Percentiles rank a stretch among this genome's conserved stretches.
phyloP scores from a whole-genome alignment of 306 rosid genomes.

The Lathyrus oleraceus region DNA sequence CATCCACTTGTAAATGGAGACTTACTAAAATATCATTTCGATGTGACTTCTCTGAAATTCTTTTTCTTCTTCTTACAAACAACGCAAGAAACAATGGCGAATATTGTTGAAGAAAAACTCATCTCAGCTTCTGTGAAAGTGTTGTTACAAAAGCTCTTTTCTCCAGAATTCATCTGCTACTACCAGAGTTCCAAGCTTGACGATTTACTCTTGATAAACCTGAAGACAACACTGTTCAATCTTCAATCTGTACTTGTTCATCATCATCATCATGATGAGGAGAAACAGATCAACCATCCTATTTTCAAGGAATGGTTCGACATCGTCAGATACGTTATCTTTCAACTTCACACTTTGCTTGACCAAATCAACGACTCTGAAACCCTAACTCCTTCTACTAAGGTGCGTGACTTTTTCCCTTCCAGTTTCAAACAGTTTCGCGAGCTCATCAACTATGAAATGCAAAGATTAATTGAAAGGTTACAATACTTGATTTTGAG shows the following conservation, averaged over 20 bases:
- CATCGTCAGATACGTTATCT: not conserved
- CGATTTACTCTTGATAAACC: not conserved
- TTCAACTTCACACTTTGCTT: not conserved
- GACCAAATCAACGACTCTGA: not conserved
- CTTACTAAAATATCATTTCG: no score
- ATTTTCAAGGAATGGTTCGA: not conserved
- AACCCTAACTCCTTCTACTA: no score
- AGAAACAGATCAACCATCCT: not conserved
- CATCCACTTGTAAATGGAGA: no score
- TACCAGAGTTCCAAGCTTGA: not conserved
- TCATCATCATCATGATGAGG: not conserved
- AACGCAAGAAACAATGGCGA: no score
- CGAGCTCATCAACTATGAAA: not conserved
- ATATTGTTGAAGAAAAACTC: not conserved
- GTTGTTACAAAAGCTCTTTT: not conserved
- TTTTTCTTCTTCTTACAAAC: no score
- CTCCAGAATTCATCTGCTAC: not conserved
- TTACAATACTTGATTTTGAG: not conserved
- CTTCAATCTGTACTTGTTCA: not conserved
- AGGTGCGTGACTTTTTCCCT: no score
- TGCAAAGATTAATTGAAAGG: conserved; percentile 19
- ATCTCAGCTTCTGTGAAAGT: not conserved
- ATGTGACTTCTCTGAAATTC: no score
- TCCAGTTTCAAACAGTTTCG: no score
- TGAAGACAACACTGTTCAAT: not conserved